Base-by-base conservation (phyloP, 75 land plant genomes). In the Adiantum capillusveneris region DNA sequence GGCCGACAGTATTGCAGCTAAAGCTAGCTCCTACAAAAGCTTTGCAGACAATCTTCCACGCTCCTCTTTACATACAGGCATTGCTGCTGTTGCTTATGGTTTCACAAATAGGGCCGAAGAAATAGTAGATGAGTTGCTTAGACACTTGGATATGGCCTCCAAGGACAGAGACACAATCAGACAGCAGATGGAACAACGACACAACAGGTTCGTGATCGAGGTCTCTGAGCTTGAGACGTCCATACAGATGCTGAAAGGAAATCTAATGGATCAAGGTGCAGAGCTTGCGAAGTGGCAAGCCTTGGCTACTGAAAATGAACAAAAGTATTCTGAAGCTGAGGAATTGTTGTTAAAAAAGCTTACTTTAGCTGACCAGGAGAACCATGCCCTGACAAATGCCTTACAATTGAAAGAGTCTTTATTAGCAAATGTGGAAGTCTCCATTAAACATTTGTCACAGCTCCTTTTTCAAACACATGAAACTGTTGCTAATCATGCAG, bases 171-270 rank as follows among this genome's bases (percentile, higher is more conserved):
- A 77, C 42, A 80, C 82, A 34, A 75, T 74, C 0, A 54, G 85
- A 0, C 84, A 78, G 58, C 78, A 75, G 79, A 78, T 88, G 75
- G 98, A 93, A 62, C 98, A 88, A 50, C 54, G 90, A 51, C 89
- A 85, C 64, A 85, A 83, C 65, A 75, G 79, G 68, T 83, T 85
- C 56, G 98, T 95, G 29, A 85, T 93, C 28, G 90, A 93, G 62
- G 90, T 93, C 16, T 88, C 95, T 0, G 67, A 93, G 68, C 75
- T 93, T 6, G 95, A 93, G 66, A 84, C 98, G 0, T 66, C 89
- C 0, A 85, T 93, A 29, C 53, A 64, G 22, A 63, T 65, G 44
- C 60, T 85, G 60, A 72, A 75, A 39, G 95, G 81, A 21, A 85
- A 88, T 19, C 71, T 85, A 25, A 59, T 57, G 7, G 75, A 71